Percentiles rank a stretch among this genome's conserved stretches.
phyloP scores from a whole-genome alignment of 2,329 filamentous ascomycete genomes.

The Colletotrichum endophyticum region DNA sequence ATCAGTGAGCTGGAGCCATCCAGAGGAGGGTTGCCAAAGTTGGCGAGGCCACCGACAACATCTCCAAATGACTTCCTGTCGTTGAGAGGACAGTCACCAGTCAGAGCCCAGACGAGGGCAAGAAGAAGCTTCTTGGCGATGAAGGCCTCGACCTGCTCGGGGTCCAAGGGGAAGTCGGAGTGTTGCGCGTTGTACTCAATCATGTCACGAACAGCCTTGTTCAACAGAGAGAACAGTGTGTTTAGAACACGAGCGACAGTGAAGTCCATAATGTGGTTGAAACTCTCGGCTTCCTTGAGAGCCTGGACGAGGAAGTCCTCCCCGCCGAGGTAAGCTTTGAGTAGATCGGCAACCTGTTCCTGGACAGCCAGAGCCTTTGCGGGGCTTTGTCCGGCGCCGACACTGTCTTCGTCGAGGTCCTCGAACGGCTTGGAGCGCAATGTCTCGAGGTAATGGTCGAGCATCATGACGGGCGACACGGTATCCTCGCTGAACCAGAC shows the following conservation, averaged over 20 bases:
- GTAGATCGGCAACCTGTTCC: conserved; percentile 76
- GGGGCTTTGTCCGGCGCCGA: conserved; percentile 75
- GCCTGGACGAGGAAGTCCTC: conserved; percentile 83
- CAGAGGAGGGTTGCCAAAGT: conserved; percentile 82
- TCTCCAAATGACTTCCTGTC: conserved; percentile 93
- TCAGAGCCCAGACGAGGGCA: conserved; percentile 92
- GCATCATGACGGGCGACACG: conserved; percentile 91
- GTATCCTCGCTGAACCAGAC: conserved; percentile 99
- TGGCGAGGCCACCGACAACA: conserved; percentile 79
- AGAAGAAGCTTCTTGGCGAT: conserved; percentile 93
- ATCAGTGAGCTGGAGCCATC: conserved; percentile 85
- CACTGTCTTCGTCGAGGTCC: conserved; percentile 91
- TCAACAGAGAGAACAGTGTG: conserved; percentile 93
- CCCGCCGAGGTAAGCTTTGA: conserved; percentile 75
- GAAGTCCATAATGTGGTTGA: conserved; percentile 98
- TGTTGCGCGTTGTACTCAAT: conserved; percentile 97
- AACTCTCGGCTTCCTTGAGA: conserved; percentile 75
- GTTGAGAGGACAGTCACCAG: conserved; percentile 87
- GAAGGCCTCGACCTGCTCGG: conserved; percentile 88
- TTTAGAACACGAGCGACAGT: conserved; percentile 88
- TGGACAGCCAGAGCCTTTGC: conserved; percentile 83
- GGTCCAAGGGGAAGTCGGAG: conserved; percentile 88
- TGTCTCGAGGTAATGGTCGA: conserved; percentile 86
- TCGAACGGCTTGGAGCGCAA: conserved; percentile 87
- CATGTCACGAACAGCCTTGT: conserved; percentile 89